These are phyloP conservation scores for Dryadomyces quercus-mongolicae DNA, from an alignment of 2,329 filamentous ascomycete genomes.

Conservation along the genomic window DNA sequence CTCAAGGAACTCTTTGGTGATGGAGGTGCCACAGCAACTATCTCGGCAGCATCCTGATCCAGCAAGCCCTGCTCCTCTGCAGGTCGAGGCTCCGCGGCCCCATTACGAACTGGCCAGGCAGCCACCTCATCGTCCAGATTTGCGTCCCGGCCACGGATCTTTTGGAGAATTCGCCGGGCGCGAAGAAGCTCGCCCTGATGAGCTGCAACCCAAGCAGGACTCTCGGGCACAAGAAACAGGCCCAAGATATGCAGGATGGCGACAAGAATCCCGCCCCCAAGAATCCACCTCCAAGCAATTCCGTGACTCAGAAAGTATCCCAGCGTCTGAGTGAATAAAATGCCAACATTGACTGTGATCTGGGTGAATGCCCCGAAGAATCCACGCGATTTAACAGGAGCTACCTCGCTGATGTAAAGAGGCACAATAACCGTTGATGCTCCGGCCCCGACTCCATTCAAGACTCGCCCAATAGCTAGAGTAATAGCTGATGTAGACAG, in stretches of 20 bases:
- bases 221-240: conserved; percentile 71
- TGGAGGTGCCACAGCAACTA: conserved; percentile 12
- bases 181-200: conserved; percentile 46
- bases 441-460: conserved; percentile 76
- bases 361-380: conserved; percentile 82
- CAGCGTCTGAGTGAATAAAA: conserved; percentile 68
- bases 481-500: conserved; percentile 53
- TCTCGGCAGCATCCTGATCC: conserved; percentile 18
- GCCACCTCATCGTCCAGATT: conserved; percentile 65
- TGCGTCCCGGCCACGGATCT: conserved; percentile 56
- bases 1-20: conserved; percentile 5
- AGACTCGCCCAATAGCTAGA: conserved; percentile 61
- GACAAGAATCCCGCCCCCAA: conserved; percentile 60
- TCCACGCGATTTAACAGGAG: conserved; percentile 61
- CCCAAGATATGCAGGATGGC: conserved; percentile 56
- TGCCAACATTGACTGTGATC: conserved; percentile 86
- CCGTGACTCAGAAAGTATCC: conserved; percentile 80
- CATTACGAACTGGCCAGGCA: conserved; percentile 40
- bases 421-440: conserved; percentile 87
- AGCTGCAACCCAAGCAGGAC: conserved; percentile 69
- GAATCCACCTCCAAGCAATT: conserved; percentile 70
- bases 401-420: conserved; percentile 86
- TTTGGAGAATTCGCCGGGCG: conserved; percentile 58
- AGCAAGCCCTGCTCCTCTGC: conserved; percentile 62
- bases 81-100: conserved; percentile 21